Percentiles rank a stretch among this genome's conserved stretches.
Evolutionary conservation across 768 basidiomycete species (phyloP).

Genomic region (Suillus sp.): DNA sequence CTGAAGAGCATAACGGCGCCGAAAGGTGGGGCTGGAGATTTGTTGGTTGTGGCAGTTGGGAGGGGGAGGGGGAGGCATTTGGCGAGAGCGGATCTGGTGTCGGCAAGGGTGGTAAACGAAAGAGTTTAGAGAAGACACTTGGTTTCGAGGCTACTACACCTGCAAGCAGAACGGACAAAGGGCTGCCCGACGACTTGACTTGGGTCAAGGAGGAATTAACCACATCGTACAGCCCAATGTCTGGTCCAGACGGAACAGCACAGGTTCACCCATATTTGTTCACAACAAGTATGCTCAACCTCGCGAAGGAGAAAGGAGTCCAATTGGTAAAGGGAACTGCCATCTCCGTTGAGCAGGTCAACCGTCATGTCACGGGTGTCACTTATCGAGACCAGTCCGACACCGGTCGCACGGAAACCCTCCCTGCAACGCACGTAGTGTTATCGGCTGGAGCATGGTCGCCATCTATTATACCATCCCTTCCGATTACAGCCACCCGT

Average conservation of each 20-base stretch:
- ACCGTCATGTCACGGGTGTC: constrained; percentile 50
- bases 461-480: constrained; percentile 51
- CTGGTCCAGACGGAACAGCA: constrained; percentile 54
- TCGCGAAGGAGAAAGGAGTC: constrained; percentile 59
- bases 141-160: constrained; percentile 37
- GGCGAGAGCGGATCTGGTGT: constrained; percentile 24
- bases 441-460: constrained; percentile 91
- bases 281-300: constrained; percentile 68
- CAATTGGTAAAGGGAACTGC: constrained; percentile 49
- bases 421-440: constrained; percentile 69
- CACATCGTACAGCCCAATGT: constrained; percentile 60
- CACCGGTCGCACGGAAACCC: constrained; percentile 30
- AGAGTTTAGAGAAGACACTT: constrained; percentile 57
- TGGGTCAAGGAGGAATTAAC: constrained; percentile 64
- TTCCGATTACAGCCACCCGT: constrained; percentile 65
- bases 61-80: constrained; percentile 54
- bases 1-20: constrained; percentile 65
- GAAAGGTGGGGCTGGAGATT: constrained; percentile 84
- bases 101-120: constrained; percentile 37
- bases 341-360: constrained; percentile 45
- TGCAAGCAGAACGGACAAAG: constrained; percentile 30
- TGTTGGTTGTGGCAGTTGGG: constrained; percentile 74
- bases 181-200: constrained; percentile 51
- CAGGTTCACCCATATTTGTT: constrained; percentile 80
- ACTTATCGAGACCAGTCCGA: constrained; percentile 32